phyloP scores from a whole-genome alignment of 2,329 filamentous ascomycete genomes.

The Colletotrichum zoysiae region DNA sequence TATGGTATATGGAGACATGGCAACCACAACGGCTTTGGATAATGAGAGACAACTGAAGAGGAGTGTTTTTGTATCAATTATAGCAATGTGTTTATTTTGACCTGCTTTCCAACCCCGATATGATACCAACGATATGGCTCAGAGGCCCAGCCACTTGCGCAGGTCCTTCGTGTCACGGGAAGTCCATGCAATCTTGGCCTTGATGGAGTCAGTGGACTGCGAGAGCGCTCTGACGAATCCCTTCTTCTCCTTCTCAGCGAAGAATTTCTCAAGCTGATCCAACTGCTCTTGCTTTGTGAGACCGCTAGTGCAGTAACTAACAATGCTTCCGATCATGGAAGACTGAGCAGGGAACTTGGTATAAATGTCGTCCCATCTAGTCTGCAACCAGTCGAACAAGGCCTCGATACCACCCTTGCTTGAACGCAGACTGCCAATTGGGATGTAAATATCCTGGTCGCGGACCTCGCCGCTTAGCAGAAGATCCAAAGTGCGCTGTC shows the following conservation, averaged over 20 bases:
- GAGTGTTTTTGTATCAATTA: background rate
- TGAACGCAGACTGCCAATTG: conserved; percentile 81
- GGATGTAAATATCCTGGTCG: conserved; percentile 94
- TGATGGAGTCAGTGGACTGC: conserved; percentile 88
- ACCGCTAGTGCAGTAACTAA: conserved; percentile 83
- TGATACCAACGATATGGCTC: background rate
- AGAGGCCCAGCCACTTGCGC: conserved; percentile 60
- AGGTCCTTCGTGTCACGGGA: conserved; percentile 83
- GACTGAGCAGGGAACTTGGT: conserved; percentile 88
- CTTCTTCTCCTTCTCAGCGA: conserved; percentile 82
- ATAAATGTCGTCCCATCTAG: conserved; percentile 88
- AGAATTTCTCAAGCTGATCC: conserved; percentile 83
- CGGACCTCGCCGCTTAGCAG: conserved; percentile 86
- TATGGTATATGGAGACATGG: background rate
- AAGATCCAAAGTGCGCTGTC: conserved; percentile 82
- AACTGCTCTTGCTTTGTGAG: conserved; percentile 85
- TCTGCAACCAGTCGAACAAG: conserved; percentile 85
- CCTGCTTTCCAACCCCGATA: background rate
- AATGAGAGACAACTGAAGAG: background rate
- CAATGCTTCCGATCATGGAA: conserved; percentile 86
- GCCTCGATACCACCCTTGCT: conserved; percentile 84
- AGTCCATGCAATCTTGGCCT: conserved; percentile 87
- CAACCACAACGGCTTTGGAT: background rate
- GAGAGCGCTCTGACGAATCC: conserved; percentile 88
- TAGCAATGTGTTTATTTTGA: background rate